These are phyloP conservation scores for Arbutus unedo DNA, from an alignment of 148 eudicot genomes.

Conservation along the genomic window DNA sequence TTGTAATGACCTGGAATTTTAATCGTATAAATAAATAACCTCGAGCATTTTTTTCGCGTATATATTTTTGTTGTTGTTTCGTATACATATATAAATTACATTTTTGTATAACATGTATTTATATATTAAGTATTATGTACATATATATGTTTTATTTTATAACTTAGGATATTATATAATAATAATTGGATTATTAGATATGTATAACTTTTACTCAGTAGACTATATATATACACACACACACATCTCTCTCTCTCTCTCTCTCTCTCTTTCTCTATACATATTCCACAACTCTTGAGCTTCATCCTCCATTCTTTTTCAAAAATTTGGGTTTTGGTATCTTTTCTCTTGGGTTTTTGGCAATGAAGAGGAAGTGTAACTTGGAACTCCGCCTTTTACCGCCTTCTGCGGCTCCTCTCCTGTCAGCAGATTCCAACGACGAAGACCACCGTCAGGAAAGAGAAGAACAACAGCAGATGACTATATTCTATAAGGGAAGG, in stretches of 20 bases:
- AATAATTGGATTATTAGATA: too few species aligned
- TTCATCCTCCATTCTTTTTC: neutral
- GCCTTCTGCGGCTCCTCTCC: slow-evolving; percentile 17
- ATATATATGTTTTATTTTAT: too few species aligned
- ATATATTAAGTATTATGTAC: too few species aligned
- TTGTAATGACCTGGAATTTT: too few species aligned
- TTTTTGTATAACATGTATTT: too few species aligned
- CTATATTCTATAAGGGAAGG: slow-evolving; percentile 44
- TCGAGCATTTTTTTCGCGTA: too few species aligned
- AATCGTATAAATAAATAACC: too few species aligned
- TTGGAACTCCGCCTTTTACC: slow-evolving; percentile 39
- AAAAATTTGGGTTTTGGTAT: neutral
- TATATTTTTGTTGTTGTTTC: too few species aligned
- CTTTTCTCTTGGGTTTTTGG: neutral
- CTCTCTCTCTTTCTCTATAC: neutral
- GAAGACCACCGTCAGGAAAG: neutral
- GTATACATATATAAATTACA: too few species aligned
- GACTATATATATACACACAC: neutral
- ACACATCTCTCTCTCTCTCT: neutral
- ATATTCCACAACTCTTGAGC: neutral
- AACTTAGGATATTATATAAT: too few species aligned
- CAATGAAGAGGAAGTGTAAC: slow-evolving; percentile 24
- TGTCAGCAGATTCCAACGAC: neutral
- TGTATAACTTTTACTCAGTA: too few species aligned
- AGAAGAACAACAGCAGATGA: slow-evolving; percentile 25